Evolutionary conservation across 2,329 filamentous ascomycete genomes (phyloP).

Genomic region (Colletotrichum sp.): DNA sequence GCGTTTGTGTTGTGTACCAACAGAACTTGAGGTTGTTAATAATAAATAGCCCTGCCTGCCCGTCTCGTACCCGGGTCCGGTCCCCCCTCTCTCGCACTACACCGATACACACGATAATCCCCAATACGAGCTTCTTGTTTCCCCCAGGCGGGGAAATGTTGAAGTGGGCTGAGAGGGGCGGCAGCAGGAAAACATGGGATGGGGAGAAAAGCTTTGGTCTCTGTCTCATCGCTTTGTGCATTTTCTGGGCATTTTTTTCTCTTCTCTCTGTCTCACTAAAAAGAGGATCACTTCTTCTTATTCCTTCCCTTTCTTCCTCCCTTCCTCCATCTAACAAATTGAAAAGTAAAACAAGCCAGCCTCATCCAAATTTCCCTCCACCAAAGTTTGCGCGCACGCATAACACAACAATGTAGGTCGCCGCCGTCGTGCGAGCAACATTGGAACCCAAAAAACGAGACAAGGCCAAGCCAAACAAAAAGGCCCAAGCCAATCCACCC

Average conservation of each 20-base stretch:
- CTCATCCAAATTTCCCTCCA: background rate
- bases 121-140: background rate
- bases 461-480: background rate
- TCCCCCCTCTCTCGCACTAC: background rate
- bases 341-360: background rate
- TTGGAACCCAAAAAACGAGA: background rate
- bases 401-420: background rate
- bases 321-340: background rate
- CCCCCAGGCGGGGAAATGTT: background rate
- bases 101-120: background rate
- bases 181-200: background rate
- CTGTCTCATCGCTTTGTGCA: background rate
- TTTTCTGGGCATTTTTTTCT: background rate
- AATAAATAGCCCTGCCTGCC: background rate
- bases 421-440: background rate
- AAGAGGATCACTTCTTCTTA: background rate
- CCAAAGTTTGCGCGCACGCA: background rate
- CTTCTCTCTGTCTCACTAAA: background rate
- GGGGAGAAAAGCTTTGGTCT: background rate
- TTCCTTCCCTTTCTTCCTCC: background rate
- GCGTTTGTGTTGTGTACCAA: background rate
- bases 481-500: background rate
- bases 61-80: background rate
- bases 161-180: background rate
- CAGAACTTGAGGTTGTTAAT: background rate